Base-by-base conservation (phyloP, 163 green algal genomes). In the Chloroidium sp. region DNA sequence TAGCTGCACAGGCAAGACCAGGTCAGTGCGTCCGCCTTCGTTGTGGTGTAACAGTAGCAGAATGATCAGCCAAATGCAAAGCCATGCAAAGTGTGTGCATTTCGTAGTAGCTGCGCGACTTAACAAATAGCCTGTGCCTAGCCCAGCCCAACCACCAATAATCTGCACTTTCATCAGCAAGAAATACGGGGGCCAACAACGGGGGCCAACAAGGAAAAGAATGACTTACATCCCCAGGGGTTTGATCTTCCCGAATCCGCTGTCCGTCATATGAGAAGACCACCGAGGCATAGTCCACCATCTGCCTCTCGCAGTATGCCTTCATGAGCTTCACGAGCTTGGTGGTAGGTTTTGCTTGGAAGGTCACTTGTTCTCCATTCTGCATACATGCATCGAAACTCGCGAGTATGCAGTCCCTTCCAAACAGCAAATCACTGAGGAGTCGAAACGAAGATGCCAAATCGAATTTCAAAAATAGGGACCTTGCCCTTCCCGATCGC, bases 211-310 rank as follows among this genome's bases (percentile, higher is more conserved):
- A 36, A 36, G 36, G 36, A 36, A 36, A 36, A 36, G 36, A 36
- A 36, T 36, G 36, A 75, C 81, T 79, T 76, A 91, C 84, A 58
- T 91, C 86, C 1, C 82, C 80, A 67, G 88, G 88, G 3, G 86
- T 91, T 64, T 92, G 81, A 3, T 91, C 85, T 0, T 78, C 75
- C 2, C 79, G 79, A 1, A 92, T 61, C 12, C 88, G 79, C 58
- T 86, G 62, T 3, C 88, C 88, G 36, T 92, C 88, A 81, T 87
- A 91, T 1, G 89, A 77, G 82, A 92, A 92, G 0, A 85, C 85
- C 2, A 92, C 89, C 61, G 81, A 83, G 64, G 85, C 77, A 58
- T 85, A 57, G 10, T 83, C 77, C 8, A 90, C 74, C 12, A 74
- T 81, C 76, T 89, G 83, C 4, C 85, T 78, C 0, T 90, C 83